phyloP scores from a whole-genome alignment of 805 yeast genomes.

The Monosporozyma unispora region DNA sequence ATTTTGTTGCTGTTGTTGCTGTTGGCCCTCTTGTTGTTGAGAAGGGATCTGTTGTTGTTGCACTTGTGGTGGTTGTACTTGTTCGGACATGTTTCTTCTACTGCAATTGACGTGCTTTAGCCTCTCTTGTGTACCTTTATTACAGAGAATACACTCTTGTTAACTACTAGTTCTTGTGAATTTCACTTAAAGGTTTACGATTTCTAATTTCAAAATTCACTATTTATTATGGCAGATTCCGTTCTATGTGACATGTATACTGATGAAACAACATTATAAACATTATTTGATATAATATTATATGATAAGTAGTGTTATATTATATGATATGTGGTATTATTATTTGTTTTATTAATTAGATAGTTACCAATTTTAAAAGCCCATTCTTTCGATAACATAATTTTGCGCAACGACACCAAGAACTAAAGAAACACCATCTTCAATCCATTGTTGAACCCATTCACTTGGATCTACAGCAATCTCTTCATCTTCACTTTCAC shows the following conservation, averaged over 20 bases:
- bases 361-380: conserved; percentile 10
- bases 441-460: conserved; percentile 75
- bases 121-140: background rate
- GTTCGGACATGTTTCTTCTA: background rate
- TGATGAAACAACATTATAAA: too few relatives aligned
- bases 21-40: conserved; percentile 1
- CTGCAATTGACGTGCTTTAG: background rate
- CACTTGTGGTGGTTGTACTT: background rate
- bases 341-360: too few relatives aligned
- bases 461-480: conserved; percentile 67
- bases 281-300: too few relatives aligned
- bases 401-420: conserved; percentile 85
- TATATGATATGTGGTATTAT: background rate
- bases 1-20: background rate
- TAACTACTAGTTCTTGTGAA: background rate
- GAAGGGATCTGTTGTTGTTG: background rate
- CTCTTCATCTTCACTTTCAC: conserved; percentile 24
- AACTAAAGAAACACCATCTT: conserved; percentile 65
- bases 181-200: background rate
- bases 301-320: background rate
- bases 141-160: background rate
- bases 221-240: background rate
- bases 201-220: background rate
- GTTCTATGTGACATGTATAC: background rate
- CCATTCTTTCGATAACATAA: conserved; percentile 80